Conservation (phyloP, 192 early-diverging fungal species). For the Borealophlyctis nickersoniae region DNA sequence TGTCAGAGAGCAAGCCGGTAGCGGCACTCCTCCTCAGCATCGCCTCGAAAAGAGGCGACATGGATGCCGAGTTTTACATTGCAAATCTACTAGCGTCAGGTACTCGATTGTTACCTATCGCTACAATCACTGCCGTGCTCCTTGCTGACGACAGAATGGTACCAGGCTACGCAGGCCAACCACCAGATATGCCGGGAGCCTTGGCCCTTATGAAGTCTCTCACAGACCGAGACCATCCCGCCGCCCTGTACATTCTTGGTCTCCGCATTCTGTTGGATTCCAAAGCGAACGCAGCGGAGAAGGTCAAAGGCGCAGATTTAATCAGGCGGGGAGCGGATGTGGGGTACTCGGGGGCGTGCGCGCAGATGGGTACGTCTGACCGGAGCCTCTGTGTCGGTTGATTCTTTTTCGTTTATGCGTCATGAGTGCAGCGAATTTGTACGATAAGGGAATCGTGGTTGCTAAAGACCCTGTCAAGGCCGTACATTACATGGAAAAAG, state of each 20-base stretch:
- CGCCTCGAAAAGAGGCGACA: slow-evolving; percentile 12
- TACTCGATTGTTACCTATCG: background rate
- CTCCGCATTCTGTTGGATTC: slow-evolving; percentile 6
- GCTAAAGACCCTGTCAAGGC: slow-evolving; percentile 24
- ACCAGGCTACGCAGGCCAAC: no score
- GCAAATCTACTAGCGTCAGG: background rate
- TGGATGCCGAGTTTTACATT: slow-evolving; percentile 21
- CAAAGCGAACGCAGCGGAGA: slow-evolving; percentile 1
- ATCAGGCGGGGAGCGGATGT: slow-evolving; percentile 24
- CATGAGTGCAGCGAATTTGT: slow-evolving; percentile 3
- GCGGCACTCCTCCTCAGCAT: slow-evolving; percentile 19
- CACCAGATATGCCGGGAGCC: no score
- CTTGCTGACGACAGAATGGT: no score
- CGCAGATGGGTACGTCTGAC: slow-evolving; percentile 30
- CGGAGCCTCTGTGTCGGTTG: background rate
- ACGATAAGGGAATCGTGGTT: slow-evolving; percentile 22
- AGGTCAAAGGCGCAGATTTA: slow-evolving; percentile 15
- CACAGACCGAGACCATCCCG: slow-evolving; percentile 12
- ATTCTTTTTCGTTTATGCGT: background rate
- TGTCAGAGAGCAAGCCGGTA: slow-evolving; percentile 13
- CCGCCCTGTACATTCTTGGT: slow-evolving; percentile 27
- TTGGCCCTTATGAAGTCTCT: slow-evolving; percentile 10
- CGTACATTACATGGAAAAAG: slow-evolving; percentile 26
- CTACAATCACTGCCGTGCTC: background rate
- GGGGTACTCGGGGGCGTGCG: slow-evolving; percentile 14